Conservation (phyloP, 805 yeast species). For the Vanderwaltozyma verrucispora region DNA sequence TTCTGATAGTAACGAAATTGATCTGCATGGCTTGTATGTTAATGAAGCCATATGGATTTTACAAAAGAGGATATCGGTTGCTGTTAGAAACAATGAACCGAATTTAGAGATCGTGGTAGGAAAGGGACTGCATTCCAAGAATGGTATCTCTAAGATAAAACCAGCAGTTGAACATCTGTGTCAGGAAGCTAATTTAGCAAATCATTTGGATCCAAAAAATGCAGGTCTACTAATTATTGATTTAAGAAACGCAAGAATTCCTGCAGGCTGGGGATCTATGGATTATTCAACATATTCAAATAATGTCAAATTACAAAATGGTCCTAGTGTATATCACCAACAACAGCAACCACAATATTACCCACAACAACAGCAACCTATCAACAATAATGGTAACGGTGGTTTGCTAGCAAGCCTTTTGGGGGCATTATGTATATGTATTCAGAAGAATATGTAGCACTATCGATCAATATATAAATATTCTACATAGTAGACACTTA, state of each 20-base stretch:
- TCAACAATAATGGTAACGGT: conserved; percentile 7
- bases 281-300: conserved; percentile 1
- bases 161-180: conserved; percentile 84
- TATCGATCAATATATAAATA: no score
- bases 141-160: conserved; percentile 76
- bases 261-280: conserved; percentile 26
- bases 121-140: conserved; percentile 75
- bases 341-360: conserved; percentile 19
- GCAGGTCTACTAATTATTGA: conserved; percentile 73
- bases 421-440: conserved; percentile 29
- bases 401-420: conserved; percentile 20
- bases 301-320: conserved; percentile 2
- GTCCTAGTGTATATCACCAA: conserved; percentile 1
- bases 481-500: no score
- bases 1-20: conserved; percentile 78
- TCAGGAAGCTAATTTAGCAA: conserved; percentile 48
- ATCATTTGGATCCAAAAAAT: conserved; percentile 58
- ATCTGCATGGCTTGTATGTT: conserved; percentile 84
- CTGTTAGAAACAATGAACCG: conserved; percentile 44
- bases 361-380: conserved; percentile 21
- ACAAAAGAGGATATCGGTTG: conserved; percentile 62
- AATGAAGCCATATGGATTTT: conserved; percentile 77
- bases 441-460: conserved; percentile 16
- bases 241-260: conserved; percentile 39
- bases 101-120: conserved; percentile 81